Percentiles rank a stretch among this genome's conserved stretches.
phyloP scores from a whole-genome alignment of 208 protist genomes.

The Trypanosoma scelopori region DNA sequence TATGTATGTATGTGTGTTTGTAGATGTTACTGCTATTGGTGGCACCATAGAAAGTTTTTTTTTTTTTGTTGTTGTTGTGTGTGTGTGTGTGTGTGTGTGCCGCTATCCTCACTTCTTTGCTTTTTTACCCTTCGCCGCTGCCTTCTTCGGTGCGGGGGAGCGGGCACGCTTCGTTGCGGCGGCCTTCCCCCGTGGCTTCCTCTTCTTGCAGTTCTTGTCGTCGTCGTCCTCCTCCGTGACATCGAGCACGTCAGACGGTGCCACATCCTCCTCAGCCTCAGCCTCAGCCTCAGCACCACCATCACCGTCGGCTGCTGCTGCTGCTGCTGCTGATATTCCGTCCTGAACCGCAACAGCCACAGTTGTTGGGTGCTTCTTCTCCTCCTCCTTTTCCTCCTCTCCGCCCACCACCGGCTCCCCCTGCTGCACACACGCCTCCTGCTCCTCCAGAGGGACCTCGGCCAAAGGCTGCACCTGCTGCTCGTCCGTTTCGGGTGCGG shows the following conservation, averaged over 20 bases:
- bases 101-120: conserved; percentile 47
- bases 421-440: neutral
- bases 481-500: conserved; percentile 17
- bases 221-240: conserved; percentile 10
- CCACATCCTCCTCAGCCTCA: conserved; percentile 12
- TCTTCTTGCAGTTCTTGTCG: neutral
- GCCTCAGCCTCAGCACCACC: neutral
- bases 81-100: neutral
- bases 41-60: too few species aligned
- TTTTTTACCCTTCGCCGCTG: conserved; percentile 35
- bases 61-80: too few species aligned
- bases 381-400: too few species aligned
- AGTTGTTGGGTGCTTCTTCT: neutral
- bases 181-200: conserved; percentile 9
- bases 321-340: neutral
- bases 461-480: conserved; percentile 21
- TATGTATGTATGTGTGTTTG: neutral
- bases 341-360: neutral
- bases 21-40: too few species aligned
- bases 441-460: neutral
- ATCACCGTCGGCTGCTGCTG: neutral
- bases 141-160: conserved; percentile 35
- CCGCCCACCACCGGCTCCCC: neutral
- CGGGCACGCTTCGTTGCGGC: conserved; percentile 34
- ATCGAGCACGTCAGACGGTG: conserved; percentile 16